These are phyloP conservation scores for Globisporangium cystogenes DNA, from an alignment of 352 stramenopile species.

Conservation along the genomic window DNA sequence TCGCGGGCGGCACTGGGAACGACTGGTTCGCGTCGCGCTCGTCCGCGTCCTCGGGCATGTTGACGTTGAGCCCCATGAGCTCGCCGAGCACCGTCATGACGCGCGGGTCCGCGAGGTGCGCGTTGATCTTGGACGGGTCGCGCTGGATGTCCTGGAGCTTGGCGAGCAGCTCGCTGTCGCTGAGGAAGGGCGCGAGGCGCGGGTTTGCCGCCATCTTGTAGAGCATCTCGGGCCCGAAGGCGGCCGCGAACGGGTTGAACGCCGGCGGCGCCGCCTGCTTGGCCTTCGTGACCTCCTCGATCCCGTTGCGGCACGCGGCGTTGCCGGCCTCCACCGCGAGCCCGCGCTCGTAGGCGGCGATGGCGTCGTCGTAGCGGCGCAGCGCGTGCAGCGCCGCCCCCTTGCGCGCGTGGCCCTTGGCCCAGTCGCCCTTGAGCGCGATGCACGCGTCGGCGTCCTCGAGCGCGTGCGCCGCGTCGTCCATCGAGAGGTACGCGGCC, in stretches of 20 bases:
- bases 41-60: conserved; percentile 53
- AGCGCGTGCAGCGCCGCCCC: conserved; percentile 96
- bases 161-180: conserved; percentile 89
- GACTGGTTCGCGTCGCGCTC: conserved; percentile 25
- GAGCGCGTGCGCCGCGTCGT: conserved; percentile 91
- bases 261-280: conserved; percentile 37
- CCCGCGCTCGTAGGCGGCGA: conserved; percentile 79
- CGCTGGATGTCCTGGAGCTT: conserved; percentile 73
- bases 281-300: conserved; percentile 93
- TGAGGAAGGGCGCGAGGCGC: conserved; percentile 82
- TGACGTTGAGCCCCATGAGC: conserved; percentile 79
- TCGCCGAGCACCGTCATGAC: conserved; percentile 86
- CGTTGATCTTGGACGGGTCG: conserved; percentile 72
- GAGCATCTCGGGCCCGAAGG: conserved; percentile 97
- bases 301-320: conserved; percentile 86
- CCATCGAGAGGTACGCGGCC: conserved; percentile 95
- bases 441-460: conserved; percentile 97
- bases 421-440: conserved; percentile 91
- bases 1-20: conserved; percentile 13
- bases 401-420: conserved; percentile 98
- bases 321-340: conserved; percentile 92
- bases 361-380: conserved; percentile 76
- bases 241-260: conserved; percentile 85
- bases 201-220: conserved; percentile 89
- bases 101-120: conserved; percentile 75